These are phyloP conservation scores for Gossypium stocksii DNA, from an alignment of 345 rosid species.

Conservation along the genomic window DNA sequence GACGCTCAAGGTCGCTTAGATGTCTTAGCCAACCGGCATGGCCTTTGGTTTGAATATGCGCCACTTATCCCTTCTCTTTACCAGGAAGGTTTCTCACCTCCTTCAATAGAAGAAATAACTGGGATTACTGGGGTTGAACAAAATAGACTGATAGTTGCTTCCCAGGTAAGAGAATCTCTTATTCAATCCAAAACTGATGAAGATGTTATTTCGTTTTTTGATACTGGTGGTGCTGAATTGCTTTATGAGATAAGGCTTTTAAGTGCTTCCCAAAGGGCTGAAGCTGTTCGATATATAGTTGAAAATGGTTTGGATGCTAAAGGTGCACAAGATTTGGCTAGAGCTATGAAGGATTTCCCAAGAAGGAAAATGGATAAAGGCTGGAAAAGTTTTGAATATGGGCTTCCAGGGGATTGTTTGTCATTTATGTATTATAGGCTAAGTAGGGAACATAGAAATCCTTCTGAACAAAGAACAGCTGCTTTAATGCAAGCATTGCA, in stretches of 20 bases:
- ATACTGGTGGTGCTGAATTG: constrained; percentile 66
- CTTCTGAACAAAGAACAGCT: constrained; percentile 43
- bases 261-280: constrained; percentile 51
- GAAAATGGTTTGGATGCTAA: constrained; percentile 36
- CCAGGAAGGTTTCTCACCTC: constrained; percentile 72
- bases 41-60: constrained; percentile 86
- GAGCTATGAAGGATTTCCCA: constrained; percentile 81
- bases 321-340: constrained; percentile 71
- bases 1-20: constrained; percentile 62
- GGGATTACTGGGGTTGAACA: constrained; percentile 85
- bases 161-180: constrained; percentile 68
- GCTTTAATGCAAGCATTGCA: constrained; percentile 56
- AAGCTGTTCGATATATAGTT: constrained; percentile 49
- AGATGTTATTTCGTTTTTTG: constrained; percentile 52
- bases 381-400: constrained; percentile 56
- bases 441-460: constrained; percentile 51
- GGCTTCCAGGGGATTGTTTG: constrained; percentile 71
- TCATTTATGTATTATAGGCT: constrained; percentile 74
- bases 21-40: constrained; percentile 66
- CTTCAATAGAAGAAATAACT: constrained; percentile 66
- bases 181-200: constrained; percentile 53
- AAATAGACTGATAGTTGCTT: constrained; percentile 70
- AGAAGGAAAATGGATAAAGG: constrained; percentile 58
- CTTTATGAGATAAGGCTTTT: constrained; percentile 76
- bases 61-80: constrained; percentile 68